Evolutionary conservation across 2,329 filamentous ascomycete genomes (phyloP).

Genomic region (Chrysoporthe austroafricana): DNA sequence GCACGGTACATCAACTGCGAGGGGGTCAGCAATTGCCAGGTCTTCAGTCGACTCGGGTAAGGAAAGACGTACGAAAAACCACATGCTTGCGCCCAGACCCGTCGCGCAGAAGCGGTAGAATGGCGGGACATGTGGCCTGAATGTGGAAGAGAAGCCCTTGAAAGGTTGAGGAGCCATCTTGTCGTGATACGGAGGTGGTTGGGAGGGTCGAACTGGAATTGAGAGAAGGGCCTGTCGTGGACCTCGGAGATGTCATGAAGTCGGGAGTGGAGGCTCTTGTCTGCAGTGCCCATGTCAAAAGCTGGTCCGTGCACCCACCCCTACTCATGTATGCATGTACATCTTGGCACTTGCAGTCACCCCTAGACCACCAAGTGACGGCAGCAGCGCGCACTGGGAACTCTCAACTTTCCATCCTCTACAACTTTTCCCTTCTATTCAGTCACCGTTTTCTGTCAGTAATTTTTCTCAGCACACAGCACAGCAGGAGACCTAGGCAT

Average conservation of each 20-base stretch:
- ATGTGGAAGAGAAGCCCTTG: conserved; percentile 33
- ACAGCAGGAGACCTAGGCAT: conserved; percentile 5
- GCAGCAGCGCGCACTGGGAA: background rate
- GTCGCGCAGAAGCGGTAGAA: conserved; percentile 87
- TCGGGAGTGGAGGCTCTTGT: conserved; percentile 10
- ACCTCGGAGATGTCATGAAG: conserved; percentile 5
- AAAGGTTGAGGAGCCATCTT: conserved; percentile 41
- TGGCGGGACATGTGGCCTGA: conserved; percentile 52
- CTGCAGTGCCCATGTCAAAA: background rate
- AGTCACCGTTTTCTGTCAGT: background rate
- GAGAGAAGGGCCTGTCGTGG: background rate
- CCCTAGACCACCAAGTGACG: background rate
- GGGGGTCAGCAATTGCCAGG: conserved; percentile 27
- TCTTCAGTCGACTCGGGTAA: background rate
- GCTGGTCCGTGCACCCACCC: conserved; percentile 3
- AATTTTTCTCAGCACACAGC: background rate
- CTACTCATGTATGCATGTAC: background rate
- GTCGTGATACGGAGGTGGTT: background rate
- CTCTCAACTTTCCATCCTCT: conserved; percentile 3
- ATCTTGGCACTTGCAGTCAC: conserved; percentile 6
- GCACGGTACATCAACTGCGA: conserved; percentile 93
- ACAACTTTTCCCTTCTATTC: background rate
- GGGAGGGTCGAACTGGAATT: background rate
- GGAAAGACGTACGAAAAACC: conserved; percentile 84
- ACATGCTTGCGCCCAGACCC: conserved; percentile 92